Evolutionary conservation across 2,329 filamentous ascomycete species (phyloP), one percentile per base, ranked within the genome.

Genomic region (Pseudocercospora ulei): DNA sequence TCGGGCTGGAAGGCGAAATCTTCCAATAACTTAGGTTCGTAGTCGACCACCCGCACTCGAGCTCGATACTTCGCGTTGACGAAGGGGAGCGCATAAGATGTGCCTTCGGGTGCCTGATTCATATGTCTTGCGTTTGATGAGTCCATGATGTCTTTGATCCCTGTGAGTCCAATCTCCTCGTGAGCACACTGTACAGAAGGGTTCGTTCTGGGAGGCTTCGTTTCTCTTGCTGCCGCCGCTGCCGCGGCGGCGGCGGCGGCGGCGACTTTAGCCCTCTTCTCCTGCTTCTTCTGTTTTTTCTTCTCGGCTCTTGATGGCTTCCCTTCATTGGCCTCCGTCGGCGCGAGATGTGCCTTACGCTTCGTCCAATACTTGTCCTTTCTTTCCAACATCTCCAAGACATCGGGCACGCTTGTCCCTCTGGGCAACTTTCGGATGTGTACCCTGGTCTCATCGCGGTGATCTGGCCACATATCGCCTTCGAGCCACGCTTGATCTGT

Each of bases 31-130:
- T 68, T 62, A 0, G 88, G 88, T 41, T 71, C 75, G 58, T 82
- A 95, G 62, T 94, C 83, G 22, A 93, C 71, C 1, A 93, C 78
- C n/a, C 83, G 78, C 22, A 83, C 78, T 20, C 71, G 68, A 13
- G 75, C 67, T 30, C 76, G 74, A 56, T 86, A 86, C 26, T 76
- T 81, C 40, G 71, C 65, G 54, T 87, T 85, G 40, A 56, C 41
- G 48, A 59, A 59, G 6, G 56, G 56, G 8, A 59, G 38, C 12
- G 27, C 12, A 16, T 49, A 52, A 14, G 35, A 33, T 7, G 20
- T 28, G 11, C 48, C 48, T 13, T 44, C 35, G 7, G 44, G 45
- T 62, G 5, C 68, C 61, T 1, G 70, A 62, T 18, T 61, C 62
- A 11, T 68, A 68, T 29, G 66, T 56, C 46, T 73, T 63, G 18